Percentiles rank a stretch among this genome's conserved stretches.
Conservation (phyloP, 257 asterid species). For the Solanum neorickii region DNA sequence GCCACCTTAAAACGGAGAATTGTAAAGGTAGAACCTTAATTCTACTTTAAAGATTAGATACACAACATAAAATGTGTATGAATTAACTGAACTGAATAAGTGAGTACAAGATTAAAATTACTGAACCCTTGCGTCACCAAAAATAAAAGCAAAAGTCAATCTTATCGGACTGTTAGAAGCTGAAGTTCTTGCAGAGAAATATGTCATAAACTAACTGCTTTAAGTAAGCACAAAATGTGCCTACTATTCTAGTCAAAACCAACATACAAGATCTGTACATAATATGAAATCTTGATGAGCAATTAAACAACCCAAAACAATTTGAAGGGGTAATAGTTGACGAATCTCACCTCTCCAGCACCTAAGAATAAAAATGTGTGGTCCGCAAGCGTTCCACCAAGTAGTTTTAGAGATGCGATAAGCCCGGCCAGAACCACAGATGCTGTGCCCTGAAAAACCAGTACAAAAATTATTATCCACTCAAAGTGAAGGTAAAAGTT, state of each 20-base stretch:
- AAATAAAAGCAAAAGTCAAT: neutral
- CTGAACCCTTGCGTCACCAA: neutral
- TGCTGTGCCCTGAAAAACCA: constrained; percentile 69
- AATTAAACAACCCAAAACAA: neutral
- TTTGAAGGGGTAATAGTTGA: neutral
- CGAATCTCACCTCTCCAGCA: constrained; percentile 76
- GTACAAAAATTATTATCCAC: neutral
- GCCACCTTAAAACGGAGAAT: neutral
- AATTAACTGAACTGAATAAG: neutral
- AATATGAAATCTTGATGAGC: neutral
- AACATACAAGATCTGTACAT: neutral
- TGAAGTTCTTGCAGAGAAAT: neutral
- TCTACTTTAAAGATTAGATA: neutral
- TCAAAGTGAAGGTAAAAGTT: neutral
- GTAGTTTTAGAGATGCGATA: constrained; percentile 49
- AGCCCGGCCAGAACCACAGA: constrained; percentile 86
- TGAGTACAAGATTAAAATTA: neutral
- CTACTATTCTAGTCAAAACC: neutral
- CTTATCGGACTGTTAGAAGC: neutral
- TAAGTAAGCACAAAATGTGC: neutral
- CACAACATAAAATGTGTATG: neutral
- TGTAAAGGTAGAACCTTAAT: neutral
- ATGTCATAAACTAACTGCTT: neutral
- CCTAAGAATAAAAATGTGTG: constrained; percentile 90
- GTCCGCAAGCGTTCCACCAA: constrained; percentile 69